Percentiles rank a stretch among this genome's conserved stretches.
Evolutionary conservation across 2,329 filamentous ascomycete genomes (phyloP).

Genomic region (Coniochaeta ligniaria): DNA sequence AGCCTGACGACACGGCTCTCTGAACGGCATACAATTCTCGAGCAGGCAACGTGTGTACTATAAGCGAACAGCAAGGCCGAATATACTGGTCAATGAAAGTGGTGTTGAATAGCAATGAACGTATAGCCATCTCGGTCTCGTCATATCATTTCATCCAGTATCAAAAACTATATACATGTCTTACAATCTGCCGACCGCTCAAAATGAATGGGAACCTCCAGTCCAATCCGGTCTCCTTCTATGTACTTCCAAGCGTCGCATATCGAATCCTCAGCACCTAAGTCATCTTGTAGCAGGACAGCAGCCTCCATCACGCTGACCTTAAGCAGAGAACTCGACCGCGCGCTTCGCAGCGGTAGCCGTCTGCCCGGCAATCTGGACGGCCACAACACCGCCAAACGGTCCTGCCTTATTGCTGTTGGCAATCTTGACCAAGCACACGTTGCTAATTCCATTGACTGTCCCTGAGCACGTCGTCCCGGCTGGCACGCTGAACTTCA

Average conservation of each 20-base stretch:
- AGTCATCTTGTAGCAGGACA: neutral
- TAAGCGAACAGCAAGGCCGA: neutral
- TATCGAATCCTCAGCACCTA: neutral
- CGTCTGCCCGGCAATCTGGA: slow-evolving; percentile 24
- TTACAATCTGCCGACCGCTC: neutral
- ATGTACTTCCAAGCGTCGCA: neutral
- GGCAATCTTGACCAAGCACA: slow-evolving; percentile 35
- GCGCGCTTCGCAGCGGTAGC: slow-evolving; percentile 3
- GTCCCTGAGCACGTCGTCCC: slow-evolving; percentile 30
- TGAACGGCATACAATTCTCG: neutral
- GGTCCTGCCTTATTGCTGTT: slow-evolving; percentile 31
- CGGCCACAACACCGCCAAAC: slow-evolving; percentile 31
- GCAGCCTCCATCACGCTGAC: neutral
- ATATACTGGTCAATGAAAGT: neutral
- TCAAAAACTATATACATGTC: neutral
- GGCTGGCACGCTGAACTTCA: slow-evolving; percentile 14
- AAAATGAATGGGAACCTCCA: neutral
- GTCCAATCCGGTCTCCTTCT: neutral
- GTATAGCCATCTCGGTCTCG: neutral
- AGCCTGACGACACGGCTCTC: neutral
- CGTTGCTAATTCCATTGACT: slow-evolving; percentile 21
- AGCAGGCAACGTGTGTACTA: neutral
- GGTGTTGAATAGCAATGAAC: neutral
- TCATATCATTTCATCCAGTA: neutral
- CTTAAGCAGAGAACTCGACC: slow-evolving; percentile 3